Evolutionary conservation across 495 filamentous ascomycete genomes (phyloP).

Genomic region (Aspergillus wentii): DNA sequence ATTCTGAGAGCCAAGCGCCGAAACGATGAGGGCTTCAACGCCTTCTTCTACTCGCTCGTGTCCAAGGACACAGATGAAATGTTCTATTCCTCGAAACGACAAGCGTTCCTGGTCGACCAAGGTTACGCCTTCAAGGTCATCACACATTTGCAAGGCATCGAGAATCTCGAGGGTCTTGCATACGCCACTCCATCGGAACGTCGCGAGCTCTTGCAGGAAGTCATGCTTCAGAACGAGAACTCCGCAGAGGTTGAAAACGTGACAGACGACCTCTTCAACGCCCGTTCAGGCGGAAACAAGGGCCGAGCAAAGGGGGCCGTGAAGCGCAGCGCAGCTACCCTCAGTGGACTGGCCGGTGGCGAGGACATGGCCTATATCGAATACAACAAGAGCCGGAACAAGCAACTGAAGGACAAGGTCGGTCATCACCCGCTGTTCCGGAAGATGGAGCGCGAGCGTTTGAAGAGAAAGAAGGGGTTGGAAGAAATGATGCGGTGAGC

Average conservation of each 20-base stretch:
- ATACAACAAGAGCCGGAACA: constrained; percentile 69
- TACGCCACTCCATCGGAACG: constrained; percentile 78
- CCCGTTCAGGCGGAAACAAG: constrained; percentile 38
- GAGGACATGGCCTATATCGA: constrained; percentile 98
- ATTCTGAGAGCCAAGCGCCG: constrained; percentile 94
- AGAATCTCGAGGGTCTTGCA: constrained; percentile 72
- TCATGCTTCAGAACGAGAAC: constrained; percentile 86
- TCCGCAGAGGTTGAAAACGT: constrained; percentile 72
- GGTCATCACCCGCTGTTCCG: constrained; percentile 65
- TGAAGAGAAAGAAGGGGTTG: constrained; percentile 53
- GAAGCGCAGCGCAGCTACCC: constrained; percentile 74
- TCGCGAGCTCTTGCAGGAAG: constrained; percentile 81
- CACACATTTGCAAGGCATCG: constrained; percentile 88
- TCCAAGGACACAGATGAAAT: constrained; percentile 97
- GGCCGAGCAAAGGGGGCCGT: constrained; percentile 45
- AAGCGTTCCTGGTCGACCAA: constrained; percentile 97
- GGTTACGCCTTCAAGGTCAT: constrained; percentile 99
- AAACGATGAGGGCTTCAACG: constrained; percentile 99
- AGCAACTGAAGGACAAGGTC: constrained; percentile 72
- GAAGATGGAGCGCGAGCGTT: constrained; percentile 74
- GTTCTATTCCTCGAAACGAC: constrained; percentile 95
- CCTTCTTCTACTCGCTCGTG: constrained; percentile 97
- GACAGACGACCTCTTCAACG: constrained; percentile 79
- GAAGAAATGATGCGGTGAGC: constrained; percentile 15
- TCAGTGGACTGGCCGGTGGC: constrained; percentile 81